Evolutionary conservation across 202 grass and related monocot species (phyloP).

Genomic region (Digitaria exilis): DNA sequence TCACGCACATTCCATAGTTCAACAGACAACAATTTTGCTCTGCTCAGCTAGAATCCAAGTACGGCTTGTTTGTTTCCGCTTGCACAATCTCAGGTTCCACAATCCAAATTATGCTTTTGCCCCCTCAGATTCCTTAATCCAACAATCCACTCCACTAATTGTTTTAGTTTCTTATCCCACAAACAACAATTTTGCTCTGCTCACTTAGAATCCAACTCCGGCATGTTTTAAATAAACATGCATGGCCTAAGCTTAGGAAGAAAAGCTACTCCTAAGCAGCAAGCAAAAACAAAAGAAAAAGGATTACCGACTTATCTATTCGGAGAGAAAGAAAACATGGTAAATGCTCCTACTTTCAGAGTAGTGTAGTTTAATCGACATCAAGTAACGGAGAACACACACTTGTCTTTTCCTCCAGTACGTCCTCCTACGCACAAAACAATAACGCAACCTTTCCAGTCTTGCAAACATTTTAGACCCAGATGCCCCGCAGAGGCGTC

Average conservation of each 20-base stretch:
- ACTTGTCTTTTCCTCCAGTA: background rate
- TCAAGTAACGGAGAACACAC: slow-evolving; percentile 10
- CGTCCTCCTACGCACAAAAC: background rate
- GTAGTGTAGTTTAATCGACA: background rate
- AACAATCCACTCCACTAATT: no score
- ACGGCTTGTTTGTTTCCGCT: background rate
- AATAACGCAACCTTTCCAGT: background rate
- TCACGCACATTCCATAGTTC: background rate
- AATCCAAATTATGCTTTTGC: background rate
- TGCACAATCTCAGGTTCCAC: background rate
- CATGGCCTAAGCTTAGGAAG: background rate
- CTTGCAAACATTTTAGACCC: background rate
- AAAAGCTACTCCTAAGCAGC: background rate
- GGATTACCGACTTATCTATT: background rate
- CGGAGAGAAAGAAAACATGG: background rate
- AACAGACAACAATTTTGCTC: background rate
- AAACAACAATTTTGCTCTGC: no score
- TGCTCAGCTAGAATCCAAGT: background rate
- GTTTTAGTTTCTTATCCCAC: no score
- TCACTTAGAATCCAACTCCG: no score
- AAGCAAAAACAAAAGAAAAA: background rate
- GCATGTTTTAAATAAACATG: background rate
- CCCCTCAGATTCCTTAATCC: background rate
- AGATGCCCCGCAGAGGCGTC: background rate
- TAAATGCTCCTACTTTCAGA: background rate